Base-by-base conservation (phyloP, 257 asterid species). In the Osmanthus fragrans region DNA sequence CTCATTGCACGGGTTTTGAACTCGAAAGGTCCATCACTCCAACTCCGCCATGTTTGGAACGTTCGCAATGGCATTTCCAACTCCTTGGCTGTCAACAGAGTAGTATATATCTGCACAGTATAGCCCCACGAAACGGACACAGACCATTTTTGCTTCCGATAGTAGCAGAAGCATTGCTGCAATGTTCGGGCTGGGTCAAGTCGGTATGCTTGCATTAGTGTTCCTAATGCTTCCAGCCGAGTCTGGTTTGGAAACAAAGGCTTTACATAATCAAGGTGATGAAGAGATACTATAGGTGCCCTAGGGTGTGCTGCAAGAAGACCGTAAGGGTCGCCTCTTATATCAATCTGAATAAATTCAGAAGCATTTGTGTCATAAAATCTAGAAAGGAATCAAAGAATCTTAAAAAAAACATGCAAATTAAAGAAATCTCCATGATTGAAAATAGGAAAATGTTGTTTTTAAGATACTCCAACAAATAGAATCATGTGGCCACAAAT, bases 81-180 rank as follows among this genome's bases (percentile, higher is more conserved):
- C 49, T 92, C 95, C 56, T 79, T 85, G 45, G 92, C 88, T 5
- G 90, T 60, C 71, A 94, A 13, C 2, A 85, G 54, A 5, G 34
- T 15, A 2, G 97, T 91, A 83, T 91, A 90, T 72, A 92, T 78
- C 76, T 90, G 94, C 49, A 92, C 94, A 0, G 86, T 77, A 15
- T 92, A 92, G 75, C 97, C 99, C 99, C 99, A 94, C 0, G 99
- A 87, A 27, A 94, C 27, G 2, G 99, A 92, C 19, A 91, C 88
- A 0, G 99, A 92, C 97, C 97, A 90, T 72, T 90, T 88, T 12
- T 67, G 72, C 73, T 66, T 77, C 74, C 6, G 85, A 60, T 89
- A 79, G 79, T 88, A 91, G 81, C 99, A 92, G 56, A 88, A 80
- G 51, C 86, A 85, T 71, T 94, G 97, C 82, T 95, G 99, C 60